Conservation (phyloP, 2,329 filamentous ascomycete genomes). For the Fonsecaea pedrosoi region DNA sequence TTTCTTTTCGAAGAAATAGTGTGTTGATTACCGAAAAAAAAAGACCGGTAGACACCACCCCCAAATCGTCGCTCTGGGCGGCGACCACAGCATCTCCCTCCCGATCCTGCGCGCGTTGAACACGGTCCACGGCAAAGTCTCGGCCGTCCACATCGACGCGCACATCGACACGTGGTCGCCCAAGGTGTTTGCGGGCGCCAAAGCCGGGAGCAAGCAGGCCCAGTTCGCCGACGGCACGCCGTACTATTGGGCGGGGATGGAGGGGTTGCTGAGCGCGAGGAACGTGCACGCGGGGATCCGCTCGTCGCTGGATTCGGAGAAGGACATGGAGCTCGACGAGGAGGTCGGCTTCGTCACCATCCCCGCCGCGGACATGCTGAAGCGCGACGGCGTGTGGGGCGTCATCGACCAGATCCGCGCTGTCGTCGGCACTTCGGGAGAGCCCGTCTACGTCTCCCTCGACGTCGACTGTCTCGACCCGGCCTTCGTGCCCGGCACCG, state of each 20-base stretch:
- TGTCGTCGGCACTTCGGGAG: not conserved
- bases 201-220: constrained; percentile 24
- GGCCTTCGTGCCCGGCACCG: constrained; percentile 24
- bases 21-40: no score
- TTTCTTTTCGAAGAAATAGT: no score
- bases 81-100: constrained; percentile 27
- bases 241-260: constrained; percentile 25
- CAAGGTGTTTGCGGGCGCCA: constrained; percentile 26
- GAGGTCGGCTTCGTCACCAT: constrained; percentile 24
- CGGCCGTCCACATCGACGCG: constrained; percentile 27
- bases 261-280: constrained; percentile 17
- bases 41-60: constrained; percentile 22
- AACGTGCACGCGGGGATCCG: constrained; percentile 27
- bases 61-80: constrained; percentile 24
- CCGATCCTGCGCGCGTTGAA: constrained; percentile 25
- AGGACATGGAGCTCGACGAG: constrained; percentile 19
- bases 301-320: constrained; percentile 12
- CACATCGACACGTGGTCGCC: constrained; percentile 30
- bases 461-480: constrained; percentile 27
- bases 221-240: constrained; percentile 25
- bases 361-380: constrained; percentile 23
- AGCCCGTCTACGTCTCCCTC: constrained; percentile 27
- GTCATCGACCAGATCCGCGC: constrained; percentile 27
- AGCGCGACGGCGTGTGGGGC: constrained; percentile 16
- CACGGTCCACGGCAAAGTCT: constrained; percentile 23